Evolutionary conservation across 345 rosid genomes (phyloP), one percentile per base, ranked within the genome.

Genomic region (Populus pruinosa): DNA sequence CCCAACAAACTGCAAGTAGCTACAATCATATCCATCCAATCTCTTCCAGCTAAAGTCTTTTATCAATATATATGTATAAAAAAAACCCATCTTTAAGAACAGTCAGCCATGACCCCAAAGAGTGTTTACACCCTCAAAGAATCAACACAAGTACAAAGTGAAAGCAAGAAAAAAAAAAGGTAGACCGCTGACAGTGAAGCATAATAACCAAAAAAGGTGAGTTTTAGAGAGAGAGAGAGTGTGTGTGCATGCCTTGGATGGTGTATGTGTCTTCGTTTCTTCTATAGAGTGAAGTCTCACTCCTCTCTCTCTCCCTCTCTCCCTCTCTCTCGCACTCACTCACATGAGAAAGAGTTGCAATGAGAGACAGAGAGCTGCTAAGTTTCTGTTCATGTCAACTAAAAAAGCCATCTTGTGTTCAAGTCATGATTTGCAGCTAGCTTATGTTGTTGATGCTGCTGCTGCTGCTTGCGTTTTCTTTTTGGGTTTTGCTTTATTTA

Each of bases 301-400:
- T 25, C 25, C 6, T 73, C 72, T 67, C 78, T 67, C 77, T 33
- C 23, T 49, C 18, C 0, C 25, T 25, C 25, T 25, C 25, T 50
- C 21, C 5, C 18, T 18, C 18, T 73, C 72, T 67, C 78, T 67
- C 77, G 43, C 44, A 0, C 25, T 50, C 71, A 61, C 77, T 33
- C 72, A 55, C 85, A 70, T 80, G 56, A 62, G 72, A 68, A 76
- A 70, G 36, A 33, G 73, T 39, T 27, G 36, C 73, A 73, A 21
- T 23, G 75, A 56, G 82, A 77, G 91, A 87, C 88, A 88, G 71
- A n/a, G 81, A 65, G 81, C 84, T 86, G 89, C 86, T 71, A 49
- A 83, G 84, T 50, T 44, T 56, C 86, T 56, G 88, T 65, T 76
- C 78, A 67, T 79, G 82, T 65, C 80, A 66, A n/a, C 65, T 43